Percentiles rank a stretch among this genome's conserved stretches.
These are phyloP conservation scores for Fusarium chaquense DNA, from an alignment of 2,329 filamentous ascomycete species.

Conservation along the genomic window DNA sequence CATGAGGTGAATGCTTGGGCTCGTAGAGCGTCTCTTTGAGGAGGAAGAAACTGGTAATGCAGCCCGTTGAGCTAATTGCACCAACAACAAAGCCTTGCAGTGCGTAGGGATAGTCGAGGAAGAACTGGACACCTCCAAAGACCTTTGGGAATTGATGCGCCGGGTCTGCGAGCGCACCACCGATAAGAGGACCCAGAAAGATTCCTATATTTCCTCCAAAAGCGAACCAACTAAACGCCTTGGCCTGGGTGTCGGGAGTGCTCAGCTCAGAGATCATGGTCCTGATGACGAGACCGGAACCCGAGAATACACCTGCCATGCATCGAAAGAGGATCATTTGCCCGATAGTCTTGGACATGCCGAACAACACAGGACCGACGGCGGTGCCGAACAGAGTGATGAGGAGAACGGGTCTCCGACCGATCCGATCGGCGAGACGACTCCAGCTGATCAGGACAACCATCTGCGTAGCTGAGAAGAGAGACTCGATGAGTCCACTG, in stretches of 20 bases:
- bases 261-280: conserved; percentile 83
- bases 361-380: conserved; percentile 73
- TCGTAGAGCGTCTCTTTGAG: conserved; percentile 71
- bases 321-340: conserved; percentile 82
- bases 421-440: conserved; percentile 69
- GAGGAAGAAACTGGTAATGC: conserved; percentile 64
- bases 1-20: conserved; percentile 4
- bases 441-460: conserved; percentile 83
- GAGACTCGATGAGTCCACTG: conserved; percentile 77
- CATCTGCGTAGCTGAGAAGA: conserved; percentile 83
- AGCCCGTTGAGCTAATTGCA: conserved; percentile 67
- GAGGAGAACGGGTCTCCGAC: conserved; percentile 79
- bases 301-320: conserved; percentile 78
- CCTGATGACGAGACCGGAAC: conserved; percentile 78
- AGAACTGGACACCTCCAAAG: conserved; percentile 61
- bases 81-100: conserved; percentile 66
- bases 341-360: conserved; percentile 72
- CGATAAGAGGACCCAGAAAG: conserved; percentile 76
- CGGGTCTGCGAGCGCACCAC: conserved; percentile 77
- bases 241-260: conserved; percentile 76
- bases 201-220: conserved; percentile 81
- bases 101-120: conserved; percentile 65
- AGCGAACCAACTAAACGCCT: conserved; percentile 81
- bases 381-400: conserved; percentile 73
- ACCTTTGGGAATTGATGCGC: conserved; percentile 69